Percentiles rank a stretch among this genome's conserved stretches.
phyloP scores from a whole-genome alignment of 2,329 filamentous ascomycete genomes.

The Graphilbum ipis-grandicollis region DNA sequence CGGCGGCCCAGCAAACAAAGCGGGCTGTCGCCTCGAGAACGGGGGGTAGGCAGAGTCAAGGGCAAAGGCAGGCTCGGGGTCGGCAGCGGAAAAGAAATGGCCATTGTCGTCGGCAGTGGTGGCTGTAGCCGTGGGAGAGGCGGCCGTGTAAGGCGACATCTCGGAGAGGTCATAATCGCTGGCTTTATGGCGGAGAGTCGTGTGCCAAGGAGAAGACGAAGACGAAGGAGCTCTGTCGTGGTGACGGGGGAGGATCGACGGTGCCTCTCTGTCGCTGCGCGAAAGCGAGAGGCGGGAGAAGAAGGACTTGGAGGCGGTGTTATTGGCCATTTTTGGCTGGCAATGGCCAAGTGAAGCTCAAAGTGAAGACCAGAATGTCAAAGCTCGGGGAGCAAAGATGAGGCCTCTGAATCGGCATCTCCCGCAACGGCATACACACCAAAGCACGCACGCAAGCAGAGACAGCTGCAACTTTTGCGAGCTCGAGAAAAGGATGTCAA shows the following conservation, averaged over 20 bases:
- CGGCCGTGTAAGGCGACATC: constrained; percentile 13
- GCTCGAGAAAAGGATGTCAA: too few relatives aligned
- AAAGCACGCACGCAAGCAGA: too few relatives aligned
- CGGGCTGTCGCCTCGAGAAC: constrained; percentile 8
- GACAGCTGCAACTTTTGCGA: too few relatives aligned
- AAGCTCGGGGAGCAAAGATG: too few relatives aligned
- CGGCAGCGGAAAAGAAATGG: constrained; percentile 10
- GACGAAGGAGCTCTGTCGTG: constrained; percentile 8
- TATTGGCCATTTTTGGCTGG: not conserved
- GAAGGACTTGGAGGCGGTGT: constrained; percentile 11
- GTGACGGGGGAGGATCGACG: constrained; percentile 13
- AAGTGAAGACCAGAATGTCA: too few relatives aligned
- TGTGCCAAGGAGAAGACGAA: not conserved
- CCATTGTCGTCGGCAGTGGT: too few relatives aligned
- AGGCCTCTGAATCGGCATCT: too few relatives aligned
- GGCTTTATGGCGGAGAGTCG: constrained; percentile 13
- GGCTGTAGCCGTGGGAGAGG: too few relatives aligned
- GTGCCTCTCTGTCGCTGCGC: constrained; percentile 8
- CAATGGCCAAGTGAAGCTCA: too few relatives aligned
- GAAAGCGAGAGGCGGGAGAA: constrained; percentile 14
- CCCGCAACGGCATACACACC: too few relatives aligned
- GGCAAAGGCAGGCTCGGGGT: constrained; percentile 4
- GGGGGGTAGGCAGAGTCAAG: too few relatives aligned
- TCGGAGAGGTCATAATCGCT: constrained; percentile 18
- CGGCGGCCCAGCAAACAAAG: constrained; percentile 30